phyloP scores from a whole-genome alignment of 306 rosid genomes.

The Glycine soja region DNA sequence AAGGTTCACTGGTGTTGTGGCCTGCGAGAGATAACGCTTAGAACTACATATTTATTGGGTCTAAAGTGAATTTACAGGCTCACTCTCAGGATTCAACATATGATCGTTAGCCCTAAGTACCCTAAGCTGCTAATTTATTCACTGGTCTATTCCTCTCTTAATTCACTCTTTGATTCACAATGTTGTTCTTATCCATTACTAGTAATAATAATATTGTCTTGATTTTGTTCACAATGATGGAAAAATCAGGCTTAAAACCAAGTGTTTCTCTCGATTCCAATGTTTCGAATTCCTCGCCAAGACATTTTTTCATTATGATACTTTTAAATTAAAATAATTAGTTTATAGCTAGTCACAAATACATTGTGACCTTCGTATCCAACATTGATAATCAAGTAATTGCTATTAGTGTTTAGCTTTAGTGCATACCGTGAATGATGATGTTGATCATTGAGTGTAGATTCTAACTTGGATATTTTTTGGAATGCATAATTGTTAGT shows the following conservation, averaged over 20 bases:
- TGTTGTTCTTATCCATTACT: no score
- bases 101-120: slow-evolving; percentile 64
- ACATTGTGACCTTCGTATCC: slow-evolving; percentile 1
- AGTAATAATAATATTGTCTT: no score
- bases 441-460: slow-evolving; percentile 1
- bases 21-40: slow-evolving; percentile 94
- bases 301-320: background rate
- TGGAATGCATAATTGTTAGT: slow-evolving; percentile 14
- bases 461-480: background rate
- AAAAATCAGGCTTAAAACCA: no score
- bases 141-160: slow-evolving; percentile 54
- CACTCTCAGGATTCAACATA: slow-evolving; percentile 80
- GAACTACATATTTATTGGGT: slow-evolving; percentile 91
- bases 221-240: background rate
- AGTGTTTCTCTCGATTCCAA: background rate
- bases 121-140: slow-evolving; percentile 74
- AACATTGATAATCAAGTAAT: background rate
- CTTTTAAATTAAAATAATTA: background rate
- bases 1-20: slow-evolving; percentile 90
- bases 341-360: background rate
- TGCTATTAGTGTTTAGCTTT: background rate
- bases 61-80: slow-evolving; percentile 78
- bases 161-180: no score
- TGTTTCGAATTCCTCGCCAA: background rate
- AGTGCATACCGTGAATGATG: background rate